These are phyloP conservation scores for Mucor sp. DNA, from an alignment of 371 early-diverging fungal species.

Conservation along the genomic window DNA sequence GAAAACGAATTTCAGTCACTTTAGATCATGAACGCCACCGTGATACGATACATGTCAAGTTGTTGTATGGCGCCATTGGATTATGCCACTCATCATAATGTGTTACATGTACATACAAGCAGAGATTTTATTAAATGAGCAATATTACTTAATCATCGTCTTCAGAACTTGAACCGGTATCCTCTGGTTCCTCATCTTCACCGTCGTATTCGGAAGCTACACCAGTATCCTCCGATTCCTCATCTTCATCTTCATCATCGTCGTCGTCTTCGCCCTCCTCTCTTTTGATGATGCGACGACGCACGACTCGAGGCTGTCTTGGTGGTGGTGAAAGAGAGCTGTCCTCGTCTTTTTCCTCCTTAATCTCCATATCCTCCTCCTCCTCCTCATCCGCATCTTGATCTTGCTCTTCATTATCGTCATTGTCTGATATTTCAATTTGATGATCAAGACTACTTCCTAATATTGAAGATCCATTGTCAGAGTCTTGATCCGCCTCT, in stretches of 20 bases:
- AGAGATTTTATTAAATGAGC: neutral
- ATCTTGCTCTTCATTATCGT: neutral
- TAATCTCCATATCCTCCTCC: neutral
- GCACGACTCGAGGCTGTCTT: neutral
- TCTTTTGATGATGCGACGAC: neutral
- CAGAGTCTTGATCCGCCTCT: neutral
- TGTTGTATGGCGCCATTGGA: neutral
- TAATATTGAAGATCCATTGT: neutral
- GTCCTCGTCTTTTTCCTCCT: neutral
- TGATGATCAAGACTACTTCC: neutral
- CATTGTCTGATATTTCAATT: neutral
- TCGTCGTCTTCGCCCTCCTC: neutral
- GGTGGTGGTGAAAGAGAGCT: neutral
- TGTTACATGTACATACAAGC: neutral
- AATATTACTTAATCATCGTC: neutral
- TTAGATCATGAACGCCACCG: neutral
- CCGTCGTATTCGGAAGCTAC: neutral
- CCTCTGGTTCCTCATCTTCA: neutral
- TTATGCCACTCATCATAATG: neutral
- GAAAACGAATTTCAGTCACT: neutral
- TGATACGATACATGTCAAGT: neutral
- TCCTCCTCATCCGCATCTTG: neutral
- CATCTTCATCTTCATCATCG: neutral
- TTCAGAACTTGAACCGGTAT: neutral
- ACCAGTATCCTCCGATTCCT: neutral